Evolutionary conservation across 1,284 basidiomycete genomes (phyloP), one percentile per base, ranked within the genome.

Genomic region (Exsudoporus floridanus): DNA sequence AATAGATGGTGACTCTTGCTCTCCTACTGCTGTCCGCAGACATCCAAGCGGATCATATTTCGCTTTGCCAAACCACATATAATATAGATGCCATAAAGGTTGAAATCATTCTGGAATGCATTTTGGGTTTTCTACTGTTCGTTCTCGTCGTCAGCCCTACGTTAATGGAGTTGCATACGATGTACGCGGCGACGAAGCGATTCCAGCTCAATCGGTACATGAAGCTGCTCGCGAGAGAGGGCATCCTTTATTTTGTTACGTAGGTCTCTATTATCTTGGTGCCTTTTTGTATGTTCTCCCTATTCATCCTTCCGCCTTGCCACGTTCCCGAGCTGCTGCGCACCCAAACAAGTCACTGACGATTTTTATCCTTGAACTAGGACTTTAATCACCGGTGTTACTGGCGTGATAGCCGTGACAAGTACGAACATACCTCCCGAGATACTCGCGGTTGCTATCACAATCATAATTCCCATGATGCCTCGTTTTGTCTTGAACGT

Each of bases 201-300:
- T 46, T 38, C 39, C 43, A 55, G 9, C 30, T 34, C 12, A 56
- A 56, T 30, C 53, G 40, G 6, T 56, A 46, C 25, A 55, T 56
- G 35, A 37, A 30, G 21, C 14, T 55, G 9, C 30, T 55, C 4
- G 42, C 38, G 18, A 54, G 31, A 5, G 53, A 56, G 9, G 47
- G 54, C 8, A 18, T 56, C 4, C 3, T 54, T 16, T 55, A 56
- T 36, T 46, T 56, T 23, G 13, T 55, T 4, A 5, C 42, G 54
- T 55, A 25, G 8, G 54, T 43, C 27, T 37, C 18, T 5, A n/a
- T 28, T 28, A 28, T 10, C 12, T 28, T 28, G 4, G 7, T 12
- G 9, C 12, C 28, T 30, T 30, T 30, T 12, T n/a, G n/a, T 41
- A 10, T 18, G 18, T 19, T 7, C 5, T n/a, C n/a, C n/a, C n/a